Conservation (phyloP, 208 protist species). For the Tetramitus jugosus region DNA sequence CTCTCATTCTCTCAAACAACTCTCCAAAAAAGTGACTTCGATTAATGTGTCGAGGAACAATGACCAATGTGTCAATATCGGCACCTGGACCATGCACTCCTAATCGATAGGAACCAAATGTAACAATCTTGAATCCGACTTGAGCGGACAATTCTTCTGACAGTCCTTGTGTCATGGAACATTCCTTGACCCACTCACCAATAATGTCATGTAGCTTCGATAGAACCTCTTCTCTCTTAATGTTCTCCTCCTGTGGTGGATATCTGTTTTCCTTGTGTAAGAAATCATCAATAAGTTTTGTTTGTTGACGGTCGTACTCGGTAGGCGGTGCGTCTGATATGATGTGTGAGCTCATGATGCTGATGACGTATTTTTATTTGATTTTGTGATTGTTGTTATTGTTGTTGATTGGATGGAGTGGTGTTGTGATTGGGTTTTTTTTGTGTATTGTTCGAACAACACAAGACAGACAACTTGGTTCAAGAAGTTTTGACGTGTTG, state of each 20-base stretch:
- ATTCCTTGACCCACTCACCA: neutral
- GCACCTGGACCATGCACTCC: slow-evolving; percentile 87
- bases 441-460: too few relatives aligned
- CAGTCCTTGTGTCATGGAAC: slow-evolving; percentile 63
- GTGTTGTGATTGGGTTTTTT: too few relatives aligned
- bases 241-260: neutral
- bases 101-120: slow-evolving; percentile 95
- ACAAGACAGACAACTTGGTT: too few relatives aligned
- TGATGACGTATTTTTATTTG: too few relatives aligned
- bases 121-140: slow-evolving; percentile 85
- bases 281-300: too few relatives aligned
- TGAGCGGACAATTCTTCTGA: slow-evolving; percentile 63
- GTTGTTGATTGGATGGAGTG: too few relatives aligned
- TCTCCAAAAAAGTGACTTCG: slow-evolving; percentile 84
- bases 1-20: slow-evolving; percentile 61
- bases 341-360: too few relatives aligned
- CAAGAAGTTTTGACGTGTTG: too few relatives aligned
- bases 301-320: too few relatives aligned
- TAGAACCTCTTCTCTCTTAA: slow-evolving; percentile 2
- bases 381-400: too few relatives aligned
- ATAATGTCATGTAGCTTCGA: neutral
- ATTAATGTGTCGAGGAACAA: slow-evolving; percentile 78
- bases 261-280: slow-evolving; percentile 12
- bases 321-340: too few relatives aligned
- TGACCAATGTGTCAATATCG: slow-evolving; percentile 89